Percentiles rank a stretch among this genome's conserved stretches.
Conservation (phyloP, 176 grass and related monocot species). For the Musa acuminata region DNA sequence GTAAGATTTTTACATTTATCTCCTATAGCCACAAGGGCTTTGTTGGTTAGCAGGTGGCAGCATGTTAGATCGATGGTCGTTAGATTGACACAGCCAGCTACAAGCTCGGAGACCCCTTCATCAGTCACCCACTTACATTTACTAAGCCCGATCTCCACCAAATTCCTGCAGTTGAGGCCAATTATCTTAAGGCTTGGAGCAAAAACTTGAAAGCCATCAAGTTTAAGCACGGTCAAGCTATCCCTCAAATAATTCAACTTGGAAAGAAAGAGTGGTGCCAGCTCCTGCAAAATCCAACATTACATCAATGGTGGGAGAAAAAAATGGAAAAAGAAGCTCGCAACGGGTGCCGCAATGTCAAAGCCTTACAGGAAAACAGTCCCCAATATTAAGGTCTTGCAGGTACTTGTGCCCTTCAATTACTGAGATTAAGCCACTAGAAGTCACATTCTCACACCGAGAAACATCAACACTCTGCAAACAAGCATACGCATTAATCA, state of each 20-base stretch:
- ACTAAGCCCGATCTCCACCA: constrained; percentile 78
- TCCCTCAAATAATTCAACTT: constrained; percentile 53
- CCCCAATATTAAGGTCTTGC: constrained; percentile 61
- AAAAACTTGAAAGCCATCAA: constrained; percentile 66
- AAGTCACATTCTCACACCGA: constrained; percentile 80
- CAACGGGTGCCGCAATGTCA: background rate
- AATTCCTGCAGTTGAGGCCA: constrained; percentile 53
- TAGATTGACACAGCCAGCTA: constrained; percentile 45
- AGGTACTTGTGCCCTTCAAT: constrained; percentile 59
- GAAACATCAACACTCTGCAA: constrained; percentile 84
- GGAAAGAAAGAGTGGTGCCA: constrained; percentile 48
- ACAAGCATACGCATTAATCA: constrained; percentile 1
- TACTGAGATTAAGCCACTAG: constrained; percentile 54
- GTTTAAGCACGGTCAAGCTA: constrained; percentile 65
- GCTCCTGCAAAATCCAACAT: constrained; percentile 47
- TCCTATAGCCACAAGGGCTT: constrained; percentile 61
- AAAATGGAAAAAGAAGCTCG: background rate
- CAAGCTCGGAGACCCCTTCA: constrained; percentile 68
- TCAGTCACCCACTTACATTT: constrained; percentile 79
- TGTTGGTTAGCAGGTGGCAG: constrained; percentile 48
- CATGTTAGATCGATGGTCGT: constrained; percentile 78
- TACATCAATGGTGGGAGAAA: background rate
- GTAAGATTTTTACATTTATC: constrained; percentile 71
- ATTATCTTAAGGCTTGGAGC: constrained; percentile 47
- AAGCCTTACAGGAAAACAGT: constrained; percentile 45